phyloP scores from a whole-genome alignment of 768 basidiomycete genomes.

The Phlebiopsis flavidoalba region DNA sequence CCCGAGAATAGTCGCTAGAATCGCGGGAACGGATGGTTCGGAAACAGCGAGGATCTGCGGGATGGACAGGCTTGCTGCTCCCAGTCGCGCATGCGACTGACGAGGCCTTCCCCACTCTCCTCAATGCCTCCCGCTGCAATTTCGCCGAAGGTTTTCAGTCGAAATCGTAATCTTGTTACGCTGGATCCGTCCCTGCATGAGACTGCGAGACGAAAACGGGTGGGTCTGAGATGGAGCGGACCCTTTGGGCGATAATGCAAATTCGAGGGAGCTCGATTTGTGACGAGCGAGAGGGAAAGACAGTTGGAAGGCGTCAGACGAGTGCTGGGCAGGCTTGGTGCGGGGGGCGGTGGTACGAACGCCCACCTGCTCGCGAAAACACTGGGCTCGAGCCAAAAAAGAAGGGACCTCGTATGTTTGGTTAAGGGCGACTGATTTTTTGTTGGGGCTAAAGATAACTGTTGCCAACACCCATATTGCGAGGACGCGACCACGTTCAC shows the following conservation, averaged over 20 bases:
- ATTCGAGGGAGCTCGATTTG: slow-evolving; percentile 6
- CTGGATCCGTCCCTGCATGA: slow-evolving; percentile 7
- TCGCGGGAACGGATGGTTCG: neutral
- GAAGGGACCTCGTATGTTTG: slow-evolving; percentile 4
- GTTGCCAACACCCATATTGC: neutral
- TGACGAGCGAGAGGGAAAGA: slow-evolving; percentile 19
- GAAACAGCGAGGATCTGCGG: neutral
- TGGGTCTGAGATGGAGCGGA: neutral
- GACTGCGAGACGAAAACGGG: neutral
- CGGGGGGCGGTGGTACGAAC: slow-evolving; percentile 9
- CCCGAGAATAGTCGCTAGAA: too few relatives aligned
- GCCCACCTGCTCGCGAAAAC: slow-evolving; percentile 16
- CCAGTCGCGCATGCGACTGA: slow-evolving; percentile 70
- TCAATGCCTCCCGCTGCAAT: slow-evolving; percentile 55
- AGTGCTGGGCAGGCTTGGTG: slow-evolving; percentile 19
- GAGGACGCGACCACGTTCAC: slow-evolving; percentile 31
- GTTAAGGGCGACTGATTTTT: slow-evolving; percentile 4
- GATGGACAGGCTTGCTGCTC: slow-evolving; percentile 45
- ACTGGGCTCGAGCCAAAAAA: slow-evolving; percentile 14
- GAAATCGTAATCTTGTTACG: slow-evolving; percentile 47
- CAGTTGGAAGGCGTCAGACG: slow-evolving; percentile 30
- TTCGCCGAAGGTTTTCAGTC: slow-evolving; percentile 63
- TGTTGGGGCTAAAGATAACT: neutral
- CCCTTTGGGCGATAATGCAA: neutral
- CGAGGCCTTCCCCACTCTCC: slow-evolving; percentile 62